Conservation (phyloP, 2,329 filamentous ascomycete species). For the Davidsoniella neocaledoniae region DNA sequence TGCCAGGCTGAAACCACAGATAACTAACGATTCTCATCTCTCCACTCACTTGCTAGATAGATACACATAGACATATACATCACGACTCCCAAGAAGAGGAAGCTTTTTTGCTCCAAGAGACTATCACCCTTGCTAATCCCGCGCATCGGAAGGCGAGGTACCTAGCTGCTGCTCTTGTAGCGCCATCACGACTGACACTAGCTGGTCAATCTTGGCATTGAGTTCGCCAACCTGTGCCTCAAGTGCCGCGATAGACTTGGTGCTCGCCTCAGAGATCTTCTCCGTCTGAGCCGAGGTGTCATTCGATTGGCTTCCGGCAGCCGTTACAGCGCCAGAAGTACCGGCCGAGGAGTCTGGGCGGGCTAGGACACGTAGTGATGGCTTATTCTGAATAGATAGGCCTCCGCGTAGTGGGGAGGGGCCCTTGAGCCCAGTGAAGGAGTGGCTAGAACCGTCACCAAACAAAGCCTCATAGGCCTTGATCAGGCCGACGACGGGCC, state of each 20-base stretch:
- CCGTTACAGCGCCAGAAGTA: background rate
- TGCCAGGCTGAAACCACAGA: too few species aligned
- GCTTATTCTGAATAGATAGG: constrained; percentile 1
- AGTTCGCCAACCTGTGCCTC: constrained; percentile 39
- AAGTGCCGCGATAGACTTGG: constrained; percentile 21
- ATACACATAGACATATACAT: too few species aligned
- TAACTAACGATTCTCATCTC: too few species aligned
- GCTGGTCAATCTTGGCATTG: constrained; percentile 38
- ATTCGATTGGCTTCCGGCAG: too few species aligned
- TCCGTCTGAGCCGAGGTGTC: constrained; percentile 11
- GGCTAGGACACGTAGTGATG: background rate
- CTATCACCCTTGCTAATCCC: background rate
- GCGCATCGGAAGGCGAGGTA: constrained; percentile 9
- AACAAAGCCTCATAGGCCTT: constrained; percentile 45
- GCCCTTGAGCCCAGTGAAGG: constrained; percentile 33
- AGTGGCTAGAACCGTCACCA: constrained; percentile 23
- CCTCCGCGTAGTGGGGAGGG: constrained; percentile 6
- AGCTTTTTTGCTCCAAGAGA: too few species aligned
- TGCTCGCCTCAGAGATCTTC: constrained; percentile 16
- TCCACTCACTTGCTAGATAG: too few species aligned
- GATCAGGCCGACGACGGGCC: constrained; percentile 54
- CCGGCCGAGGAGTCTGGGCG: constrained; percentile 1
- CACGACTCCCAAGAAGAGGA: too few species aligned
- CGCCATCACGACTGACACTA: constrained; percentile 34
- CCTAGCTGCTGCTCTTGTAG: constrained; percentile 26